phyloP scores from a whole-genome alignment of 768 basidiomycete species.

The Lactifluus pinguis region DNA sequence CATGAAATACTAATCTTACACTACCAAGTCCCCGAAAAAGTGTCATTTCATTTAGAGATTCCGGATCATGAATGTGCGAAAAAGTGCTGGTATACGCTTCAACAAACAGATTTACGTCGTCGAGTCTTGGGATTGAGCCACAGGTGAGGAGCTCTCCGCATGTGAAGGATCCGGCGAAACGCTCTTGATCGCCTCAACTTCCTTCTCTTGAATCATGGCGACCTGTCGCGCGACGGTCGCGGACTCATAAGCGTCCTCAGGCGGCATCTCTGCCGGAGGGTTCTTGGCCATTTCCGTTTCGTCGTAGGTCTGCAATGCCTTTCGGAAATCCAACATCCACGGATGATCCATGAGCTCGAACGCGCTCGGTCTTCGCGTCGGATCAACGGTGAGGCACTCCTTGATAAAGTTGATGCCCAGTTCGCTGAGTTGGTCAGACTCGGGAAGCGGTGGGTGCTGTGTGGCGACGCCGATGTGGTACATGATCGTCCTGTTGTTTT shows the following conservation, averaged over 20 bases:
- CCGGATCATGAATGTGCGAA: neutral
- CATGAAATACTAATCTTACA: neutral
- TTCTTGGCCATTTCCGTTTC: conserved; percentile 48
- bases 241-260: conserved; percentile 41
- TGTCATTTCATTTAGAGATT: neutral
- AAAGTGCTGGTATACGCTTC: neutral
- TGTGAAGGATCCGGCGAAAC: conserved; percentile 44
- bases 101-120: neutral
- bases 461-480: conserved; percentile 97
- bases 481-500: conserved; percentile 85
- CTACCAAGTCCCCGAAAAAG: neutral
- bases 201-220: conserved; percentile 48
- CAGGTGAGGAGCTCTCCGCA: conserved; percentile 21
- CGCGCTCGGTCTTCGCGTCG: conserved; percentile 75
- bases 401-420: conserved; percentile 91
- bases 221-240: conserved; percentile 49
- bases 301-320: conserved; percentile 58
- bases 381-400: conserved; percentile 82
- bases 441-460: conserved; percentile 91
- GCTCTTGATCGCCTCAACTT: conserved; percentile 46
- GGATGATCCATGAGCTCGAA: conserved; percentile 76
- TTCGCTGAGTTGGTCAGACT: conserved; percentile 80
- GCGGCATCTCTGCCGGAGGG: conserved; percentile 37
- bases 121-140: neutral
- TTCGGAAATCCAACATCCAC: conserved; percentile 84